A percentile compares a stretch with the other conserved stretches of the same genome.
These are phyloP conservation scores for Cocos nucifera DNA, from an alignment of 176 grass and related monocot species.

Conservation along the genomic window DNA sequence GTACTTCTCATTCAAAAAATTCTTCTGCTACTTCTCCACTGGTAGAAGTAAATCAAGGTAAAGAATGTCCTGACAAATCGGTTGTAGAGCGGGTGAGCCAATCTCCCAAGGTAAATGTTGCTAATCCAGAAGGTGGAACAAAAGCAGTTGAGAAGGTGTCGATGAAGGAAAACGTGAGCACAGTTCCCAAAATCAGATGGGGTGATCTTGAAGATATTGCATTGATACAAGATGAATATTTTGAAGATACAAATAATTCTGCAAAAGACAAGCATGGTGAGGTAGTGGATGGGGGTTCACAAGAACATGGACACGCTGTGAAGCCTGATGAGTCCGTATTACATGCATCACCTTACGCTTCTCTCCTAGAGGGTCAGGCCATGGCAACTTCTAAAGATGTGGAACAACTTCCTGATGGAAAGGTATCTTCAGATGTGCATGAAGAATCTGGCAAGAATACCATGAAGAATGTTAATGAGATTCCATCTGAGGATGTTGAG, in stretches of 20 bases:
- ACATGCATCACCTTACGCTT: constrained; percentile 20
- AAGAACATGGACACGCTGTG: constrained; percentile 15
- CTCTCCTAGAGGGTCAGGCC: neutral
- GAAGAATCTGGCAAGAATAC: constrained; percentile 12
- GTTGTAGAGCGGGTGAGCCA: constrained; percentile 17
- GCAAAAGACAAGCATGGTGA: constrained; percentile 17
- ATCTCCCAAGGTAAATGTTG: constrained; percentile 7
- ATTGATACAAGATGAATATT: constrained; percentile 23
- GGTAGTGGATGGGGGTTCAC: constrained; percentile 15
- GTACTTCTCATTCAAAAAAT: neutral
- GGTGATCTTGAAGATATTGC: constrained; percentile 20
- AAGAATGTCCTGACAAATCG: constrained; percentile 22
- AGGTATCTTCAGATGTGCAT: constrained; percentile 29
- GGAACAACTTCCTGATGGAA: constrained; percentile 39
- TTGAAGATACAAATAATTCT: constrained; percentile 17
- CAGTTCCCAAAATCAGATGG: constrained; percentile 26
- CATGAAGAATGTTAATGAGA: constrained; percentile 10
- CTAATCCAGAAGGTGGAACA: constrained; percentile 8
- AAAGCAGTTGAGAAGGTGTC: constrained; percentile 20
- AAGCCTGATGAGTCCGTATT: constrained; percentile 11
- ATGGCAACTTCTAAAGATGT: constrained; percentile 9
- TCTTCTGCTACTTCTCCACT: constrained; percentile 3
- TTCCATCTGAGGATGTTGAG: constrained; percentile 8
- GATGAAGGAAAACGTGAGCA: constrained; percentile 18
- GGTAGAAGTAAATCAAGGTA: constrained; percentile 13